These are phyloP conservation scores for Tulasnella sp. DNA, from an alignment of 768 basidiomycete genomes.

Conservation along the genomic window DNA sequence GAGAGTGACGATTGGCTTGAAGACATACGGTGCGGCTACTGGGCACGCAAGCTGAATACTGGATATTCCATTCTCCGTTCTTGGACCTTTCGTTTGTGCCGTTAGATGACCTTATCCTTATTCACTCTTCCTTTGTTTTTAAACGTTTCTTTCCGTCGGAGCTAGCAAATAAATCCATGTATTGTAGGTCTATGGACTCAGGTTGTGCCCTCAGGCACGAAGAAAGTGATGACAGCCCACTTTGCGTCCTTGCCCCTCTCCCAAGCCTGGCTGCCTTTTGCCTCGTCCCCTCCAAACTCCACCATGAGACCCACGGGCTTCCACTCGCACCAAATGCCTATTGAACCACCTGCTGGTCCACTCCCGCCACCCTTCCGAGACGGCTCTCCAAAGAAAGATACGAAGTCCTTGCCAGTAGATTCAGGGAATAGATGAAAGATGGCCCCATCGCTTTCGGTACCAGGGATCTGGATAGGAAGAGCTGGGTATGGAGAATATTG, in stretches of 20 bases:
- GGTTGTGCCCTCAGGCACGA: background rate
- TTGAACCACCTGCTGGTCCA: slow-evolving; percentile 72
- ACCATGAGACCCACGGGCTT: slow-evolving; percentile 69
- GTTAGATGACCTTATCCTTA: too few species aligned
- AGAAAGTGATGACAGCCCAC: slow-evolving; percentile 68
- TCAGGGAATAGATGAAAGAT: slow-evolving; percentile 35
- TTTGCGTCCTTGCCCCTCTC: slow-evolving; percentile 71
- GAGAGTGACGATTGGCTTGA: too few species aligned
- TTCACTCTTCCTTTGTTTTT: too few species aligned
- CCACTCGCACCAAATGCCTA: slow-evolving; percentile 95
- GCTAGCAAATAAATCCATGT: background rate
- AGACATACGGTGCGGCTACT: too few species aligned
- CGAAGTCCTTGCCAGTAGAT: slow-evolving; percentile 70
- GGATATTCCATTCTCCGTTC: too few species aligned
- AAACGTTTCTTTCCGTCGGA: too few species aligned
- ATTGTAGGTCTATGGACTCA: too few species aligned
- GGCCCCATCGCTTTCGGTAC: background rate
- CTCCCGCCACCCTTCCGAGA: slow-evolving; percentile 83
- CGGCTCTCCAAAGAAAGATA: slow-evolving; percentile 69
- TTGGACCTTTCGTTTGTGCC: too few species aligned
- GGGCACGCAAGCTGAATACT: too few species aligned
- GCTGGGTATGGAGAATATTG: slow-evolving; percentile 49
- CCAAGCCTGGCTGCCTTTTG: slow-evolving; percentile 76
- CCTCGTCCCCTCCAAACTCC: slow-evolving; percentile 71
- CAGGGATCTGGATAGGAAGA: slow-evolving; percentile 36